Percentiles rank a stretch among this genome's conserved stretches.
Evolutionary conservation across 441 rosid genomes (phyloP).

Genomic region (Populus trichocarpa): DNA sequence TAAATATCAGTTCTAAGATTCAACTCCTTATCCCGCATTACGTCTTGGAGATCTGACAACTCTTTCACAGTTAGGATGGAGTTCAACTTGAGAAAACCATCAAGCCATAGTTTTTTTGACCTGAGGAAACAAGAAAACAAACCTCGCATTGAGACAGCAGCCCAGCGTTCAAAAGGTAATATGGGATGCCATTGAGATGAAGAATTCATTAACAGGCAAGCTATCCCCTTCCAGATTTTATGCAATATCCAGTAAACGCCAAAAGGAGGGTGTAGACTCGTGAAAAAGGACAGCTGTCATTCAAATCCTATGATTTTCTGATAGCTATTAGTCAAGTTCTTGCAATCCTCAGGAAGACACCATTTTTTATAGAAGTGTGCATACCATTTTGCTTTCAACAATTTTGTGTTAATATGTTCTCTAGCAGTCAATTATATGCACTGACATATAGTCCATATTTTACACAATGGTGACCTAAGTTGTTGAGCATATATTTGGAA

Average conservation of each 20-base stretch:
- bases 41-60: conserved; percentile 92
- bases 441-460: too few relatives aligned
- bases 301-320: neutral
- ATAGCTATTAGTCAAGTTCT: neutral
- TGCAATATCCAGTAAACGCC: neutral
- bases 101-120: conserved; percentile 93
- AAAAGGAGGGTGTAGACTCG: too few relatives aligned
- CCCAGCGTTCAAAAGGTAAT: neutral
- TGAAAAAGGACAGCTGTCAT: too few relatives aligned
- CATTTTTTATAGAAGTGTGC: neutral
- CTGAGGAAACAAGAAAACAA: conserved; percentile 31
- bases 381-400: neutral
- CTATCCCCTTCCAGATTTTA: too few relatives aligned
- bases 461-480: neutral
- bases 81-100: conserved; percentile 69
- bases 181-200: neutral
- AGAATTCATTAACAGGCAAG: neutral
- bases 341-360: neutral
- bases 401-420: neutral
- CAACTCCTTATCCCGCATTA: conserved; percentile 93
- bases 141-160: neutral
- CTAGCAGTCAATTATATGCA: neutral
- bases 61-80: conserved; percentile 67
- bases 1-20: conserved; percentile 90
- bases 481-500: neutral